phyloP scores from a whole-genome alignment of 192 early-diverging fungal species.

The Podila epicladia region DNA sequence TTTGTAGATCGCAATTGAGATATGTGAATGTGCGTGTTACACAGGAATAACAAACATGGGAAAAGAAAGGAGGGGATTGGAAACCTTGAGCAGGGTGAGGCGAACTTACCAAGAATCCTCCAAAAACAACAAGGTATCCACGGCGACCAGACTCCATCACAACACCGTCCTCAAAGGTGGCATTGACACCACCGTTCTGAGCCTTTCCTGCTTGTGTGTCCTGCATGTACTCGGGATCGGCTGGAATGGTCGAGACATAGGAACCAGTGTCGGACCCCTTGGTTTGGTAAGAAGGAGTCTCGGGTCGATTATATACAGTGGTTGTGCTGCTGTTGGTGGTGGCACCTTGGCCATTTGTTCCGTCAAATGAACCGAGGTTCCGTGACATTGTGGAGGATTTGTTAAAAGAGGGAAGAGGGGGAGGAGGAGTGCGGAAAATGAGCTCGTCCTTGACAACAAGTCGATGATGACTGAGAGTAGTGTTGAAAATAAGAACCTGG shows the following conservation, averaged over 20 bases:
- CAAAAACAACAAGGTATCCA: slow-evolving; percentile 37
- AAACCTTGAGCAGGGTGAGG: not conserved
- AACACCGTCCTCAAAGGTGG: slow-evolving; percentile 6
- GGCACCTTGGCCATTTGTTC: not conserved
- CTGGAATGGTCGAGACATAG: not conserved
- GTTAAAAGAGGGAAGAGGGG: too few relatives aligned
- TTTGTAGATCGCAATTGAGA: too few relatives aligned
- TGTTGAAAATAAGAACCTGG: not conserved
- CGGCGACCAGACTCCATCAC: slow-evolving; percentile 41
- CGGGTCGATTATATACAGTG: not conserved
- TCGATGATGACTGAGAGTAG: not conserved
- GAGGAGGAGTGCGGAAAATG: too few relatives aligned
- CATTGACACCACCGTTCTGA: not conserved
- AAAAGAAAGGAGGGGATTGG: not conserved
- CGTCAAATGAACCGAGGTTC: not conserved
- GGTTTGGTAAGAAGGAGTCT: too few relatives aligned
- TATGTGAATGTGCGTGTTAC: too few relatives aligned
- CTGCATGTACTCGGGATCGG: not conserved
- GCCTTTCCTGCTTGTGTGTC: not conserved
- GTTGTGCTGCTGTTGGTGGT: slow-evolving; percentile 18
- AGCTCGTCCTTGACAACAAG: not conserved
- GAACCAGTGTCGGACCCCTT: too few relatives aligned
- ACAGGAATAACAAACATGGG: not conserved
- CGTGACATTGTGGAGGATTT: not conserved
- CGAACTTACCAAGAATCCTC: slow-evolving; percentile 37